Evolutionary conservation across 164 flowering plant genomes (phyloP).

Genomic region (Tetracentron sinense): DNA sequence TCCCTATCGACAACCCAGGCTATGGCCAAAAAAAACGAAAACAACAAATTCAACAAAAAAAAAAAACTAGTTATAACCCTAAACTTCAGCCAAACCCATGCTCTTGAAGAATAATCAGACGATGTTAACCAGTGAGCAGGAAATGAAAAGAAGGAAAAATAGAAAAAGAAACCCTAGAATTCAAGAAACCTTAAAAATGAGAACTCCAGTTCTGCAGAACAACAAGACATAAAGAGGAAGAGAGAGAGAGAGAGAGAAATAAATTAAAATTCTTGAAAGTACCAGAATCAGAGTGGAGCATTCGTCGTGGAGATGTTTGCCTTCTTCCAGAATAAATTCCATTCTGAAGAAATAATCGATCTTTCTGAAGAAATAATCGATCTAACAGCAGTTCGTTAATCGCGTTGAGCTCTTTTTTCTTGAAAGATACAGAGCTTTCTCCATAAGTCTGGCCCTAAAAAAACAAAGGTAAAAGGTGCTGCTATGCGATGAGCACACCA

Average conservation of each 20-base stretch:
- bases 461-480: too few relatives aligned
- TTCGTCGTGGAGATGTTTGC: slow-evolving; percentile 30
- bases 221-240: neutral
- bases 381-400: neutral
- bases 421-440: too few relatives aligned
- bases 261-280: neutral
- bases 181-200: slow-evolving; percentile 4
- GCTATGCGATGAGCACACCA: too few relatives aligned
- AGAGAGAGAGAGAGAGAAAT: neutral
- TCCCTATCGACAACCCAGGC: slow-evolving; percentile 94
- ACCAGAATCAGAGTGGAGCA: slow-evolving; percentile 73
- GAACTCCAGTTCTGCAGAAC: neutral
- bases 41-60: slow-evolving; percentile 1
- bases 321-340: slow-evolving; percentile 66
- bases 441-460: too few relatives aligned
- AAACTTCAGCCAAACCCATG: neutral
- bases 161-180: neutral
- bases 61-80: neutral
- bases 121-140: neutral
- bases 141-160: neutral
- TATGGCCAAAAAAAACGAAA: too few relatives aligned
- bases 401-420: neutral
- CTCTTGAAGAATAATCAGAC: neutral
- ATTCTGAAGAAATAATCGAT: slow-evolving; percentile 19
- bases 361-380: neutral